Evolutionary conservation across 345 rosid species (phyloP), one percentile per base, ranked within the genome.

Genomic region (Eutrema heterophyllum): DNA sequence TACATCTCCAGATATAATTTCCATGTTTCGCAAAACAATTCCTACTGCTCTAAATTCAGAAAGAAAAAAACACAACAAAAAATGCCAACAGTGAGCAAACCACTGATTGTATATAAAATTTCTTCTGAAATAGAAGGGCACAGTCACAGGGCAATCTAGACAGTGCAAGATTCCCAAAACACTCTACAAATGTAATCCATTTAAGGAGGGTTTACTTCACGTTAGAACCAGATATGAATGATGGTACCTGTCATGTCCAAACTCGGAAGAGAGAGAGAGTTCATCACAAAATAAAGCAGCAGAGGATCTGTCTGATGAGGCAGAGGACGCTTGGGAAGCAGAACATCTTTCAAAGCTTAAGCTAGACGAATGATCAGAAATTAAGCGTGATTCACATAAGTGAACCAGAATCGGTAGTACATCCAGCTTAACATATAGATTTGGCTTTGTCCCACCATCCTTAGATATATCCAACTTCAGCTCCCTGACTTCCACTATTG

Each of bases 231-330:
- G 61, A 50, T 18, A 67, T 6, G 7, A 72, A 52, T n/a, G 76
- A 70, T 43, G 12, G 27, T 87, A 95, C 99, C 98, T 88, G 60
- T 87, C 81, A 86, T 88, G 97, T 64, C 89, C 93, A 73, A 92
- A 95, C 83, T 95, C 94, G 56, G 91, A 85, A 39, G 89, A 85
- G 50, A 95, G 85, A 70, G 87, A 85, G 74, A 95, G 58, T 56
- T 90, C 94, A 74, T 95, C 96, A 70, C 98, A 92, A 85, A 51
- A 73, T 67, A 90, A 85, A 72, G 89, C 79, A 77, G 93, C 87
- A 78, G 87, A 78, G 52, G 92, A 80, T 76, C 79, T 87, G 73
- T 90, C 97, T 54, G 71, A 62, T 56, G 75, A 24, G 71, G 78
- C 77, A 71, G 76, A 79, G 38, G 88, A 63, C 14, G 80, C 39